Conservation (phyloP, 257 asterid species). For the Ocimum tenuiflorum region DNA sequence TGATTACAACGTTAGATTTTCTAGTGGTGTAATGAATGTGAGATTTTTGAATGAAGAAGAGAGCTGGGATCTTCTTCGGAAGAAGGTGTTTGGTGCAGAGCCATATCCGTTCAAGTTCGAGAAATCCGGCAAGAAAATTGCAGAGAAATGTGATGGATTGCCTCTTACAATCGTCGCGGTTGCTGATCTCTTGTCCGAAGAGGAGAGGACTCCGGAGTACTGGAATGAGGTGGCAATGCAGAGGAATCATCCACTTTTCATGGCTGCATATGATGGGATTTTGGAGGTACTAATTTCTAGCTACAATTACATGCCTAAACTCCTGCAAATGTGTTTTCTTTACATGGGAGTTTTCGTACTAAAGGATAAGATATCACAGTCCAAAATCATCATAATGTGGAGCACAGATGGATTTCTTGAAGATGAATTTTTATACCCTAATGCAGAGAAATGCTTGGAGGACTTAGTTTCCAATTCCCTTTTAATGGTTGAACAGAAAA, state of each 20-base stretch:
- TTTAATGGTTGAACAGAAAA: not conserved
- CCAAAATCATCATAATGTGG: conserved; percentile 9
- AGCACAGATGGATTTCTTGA: conserved; percentile 8
- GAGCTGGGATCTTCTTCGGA: conserved; percentile 20
- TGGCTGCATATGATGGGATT: conserved; percentile 9
- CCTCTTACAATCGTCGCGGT: conserved; percentile 21
- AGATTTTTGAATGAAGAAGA: conserved; percentile 1
- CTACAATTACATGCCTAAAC: conserved; percentile 14
- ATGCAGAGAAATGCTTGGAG: not conserved
- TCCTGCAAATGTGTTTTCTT: conserved; percentile 17
- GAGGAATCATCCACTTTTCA: not conserved
- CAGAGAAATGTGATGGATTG: conserved; percentile 19
- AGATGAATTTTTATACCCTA: not conserved
- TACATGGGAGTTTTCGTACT: conserved; percentile 19
- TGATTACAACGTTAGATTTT: not conserved
- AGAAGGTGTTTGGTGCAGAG: conserved; percentile 9
- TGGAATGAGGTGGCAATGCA: conserved; percentile 12
- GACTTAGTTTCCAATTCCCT: not conserved
- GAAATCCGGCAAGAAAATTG: conserved; percentile 13
- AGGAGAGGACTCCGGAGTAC: not conserved
- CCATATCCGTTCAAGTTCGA: conserved; percentile 2
- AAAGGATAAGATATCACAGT: not conserved
- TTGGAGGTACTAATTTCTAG: conserved; percentile 11
- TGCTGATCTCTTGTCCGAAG: conserved; percentile 9
- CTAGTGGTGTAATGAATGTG: not conserved